Evolutionary conservation across 2,329 filamentous ascomycete species (phyloP).

Genomic region (Verticillium alfalfae): DNA sequence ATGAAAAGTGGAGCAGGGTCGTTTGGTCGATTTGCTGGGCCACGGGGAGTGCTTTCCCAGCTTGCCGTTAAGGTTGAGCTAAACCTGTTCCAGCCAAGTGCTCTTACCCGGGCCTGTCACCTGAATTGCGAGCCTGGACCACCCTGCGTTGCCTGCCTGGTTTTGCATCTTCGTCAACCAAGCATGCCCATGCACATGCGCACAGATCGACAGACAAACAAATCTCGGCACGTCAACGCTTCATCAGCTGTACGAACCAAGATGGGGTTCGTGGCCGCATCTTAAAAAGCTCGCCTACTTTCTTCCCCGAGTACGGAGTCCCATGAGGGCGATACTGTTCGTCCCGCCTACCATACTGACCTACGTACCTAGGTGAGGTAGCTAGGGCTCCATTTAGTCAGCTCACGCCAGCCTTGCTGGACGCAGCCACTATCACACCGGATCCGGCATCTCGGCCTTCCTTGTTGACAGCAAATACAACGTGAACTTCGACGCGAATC

Average conservation of each 20-base stretch:
- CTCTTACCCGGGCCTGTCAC: slow-evolving; percentile 1
- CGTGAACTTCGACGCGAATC: too few relatives aligned
- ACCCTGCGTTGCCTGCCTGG: background rate
- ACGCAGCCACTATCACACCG: background rate
- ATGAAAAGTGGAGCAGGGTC: background rate
- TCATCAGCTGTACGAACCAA: background rate
- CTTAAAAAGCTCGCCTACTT: background rate
- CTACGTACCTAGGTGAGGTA: too few relatives aligned
- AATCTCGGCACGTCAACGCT: background rate
- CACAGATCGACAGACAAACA: background rate
- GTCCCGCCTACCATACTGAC: background rate
- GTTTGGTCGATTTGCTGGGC: background rate
- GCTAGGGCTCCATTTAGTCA: too few relatives aligned
- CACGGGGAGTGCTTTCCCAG: slow-evolving; percentile 1
- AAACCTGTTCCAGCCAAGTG: slow-evolving; percentile 1
- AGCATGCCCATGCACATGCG: background rate
- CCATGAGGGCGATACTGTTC: background rate
- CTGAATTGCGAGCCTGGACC: background rate
- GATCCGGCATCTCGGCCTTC: background rate
- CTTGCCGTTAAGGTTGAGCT: background rate
- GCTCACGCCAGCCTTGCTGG: background rate
- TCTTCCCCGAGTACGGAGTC: background rate
- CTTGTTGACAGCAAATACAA: background rate
- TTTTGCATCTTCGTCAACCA: background rate
- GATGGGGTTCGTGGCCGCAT: background rate